A percentile compares a stretch with the other conserved stretches of the same genome.
Evolutionary conservation across 1,284 basidiomycete genomes (phyloP).

Genomic region (Papiliotrema terrestris): DNA sequence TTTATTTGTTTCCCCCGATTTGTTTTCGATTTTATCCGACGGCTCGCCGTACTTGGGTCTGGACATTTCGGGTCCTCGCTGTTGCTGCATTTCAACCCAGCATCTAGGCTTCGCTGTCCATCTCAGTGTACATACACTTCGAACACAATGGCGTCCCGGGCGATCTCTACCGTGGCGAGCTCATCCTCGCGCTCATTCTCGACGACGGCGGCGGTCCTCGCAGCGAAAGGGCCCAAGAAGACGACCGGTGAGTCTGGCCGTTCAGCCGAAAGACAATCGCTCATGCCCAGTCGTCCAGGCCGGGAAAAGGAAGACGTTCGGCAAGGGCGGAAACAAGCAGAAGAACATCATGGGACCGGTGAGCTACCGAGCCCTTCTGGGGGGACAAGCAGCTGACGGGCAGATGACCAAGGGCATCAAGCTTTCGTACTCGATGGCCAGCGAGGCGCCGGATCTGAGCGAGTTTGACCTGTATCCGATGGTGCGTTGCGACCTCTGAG

Average conservation of each 20-base stretch:
- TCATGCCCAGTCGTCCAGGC: background rate
- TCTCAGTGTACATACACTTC: background rate
- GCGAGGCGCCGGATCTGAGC: constrained; percentile 24
- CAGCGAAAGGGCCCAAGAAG: constrained; percentile 10
- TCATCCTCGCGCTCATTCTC: constrained; percentile 17
- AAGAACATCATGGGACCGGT: background rate
- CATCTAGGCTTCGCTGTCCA: background rate
- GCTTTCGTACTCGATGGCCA: constrained; percentile 24
- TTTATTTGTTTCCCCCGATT: background rate
- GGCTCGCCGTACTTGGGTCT: background rate
- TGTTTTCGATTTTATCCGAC: background rate
- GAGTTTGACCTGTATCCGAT: constrained; percentile 31
- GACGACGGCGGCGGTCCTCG: constrained; percentile 13
- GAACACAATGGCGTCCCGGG: background rate
- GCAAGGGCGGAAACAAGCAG: background rate
- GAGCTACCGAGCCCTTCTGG: background rate
- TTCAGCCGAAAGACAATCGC: background rate
- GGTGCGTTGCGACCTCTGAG: constrained; percentile 27
- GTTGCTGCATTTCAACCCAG: background rate
- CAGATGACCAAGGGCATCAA: constrained; percentile 9
- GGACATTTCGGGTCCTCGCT: background rate
- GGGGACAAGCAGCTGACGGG: background rate
- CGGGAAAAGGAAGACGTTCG: background rate
- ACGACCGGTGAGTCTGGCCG: background rate
- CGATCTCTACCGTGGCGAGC: constrained; percentile 5